phyloP scores from a whole-genome alignment of 2,329 filamentous ascomycete species.

The Ophiostoma perfectum region DNA sequence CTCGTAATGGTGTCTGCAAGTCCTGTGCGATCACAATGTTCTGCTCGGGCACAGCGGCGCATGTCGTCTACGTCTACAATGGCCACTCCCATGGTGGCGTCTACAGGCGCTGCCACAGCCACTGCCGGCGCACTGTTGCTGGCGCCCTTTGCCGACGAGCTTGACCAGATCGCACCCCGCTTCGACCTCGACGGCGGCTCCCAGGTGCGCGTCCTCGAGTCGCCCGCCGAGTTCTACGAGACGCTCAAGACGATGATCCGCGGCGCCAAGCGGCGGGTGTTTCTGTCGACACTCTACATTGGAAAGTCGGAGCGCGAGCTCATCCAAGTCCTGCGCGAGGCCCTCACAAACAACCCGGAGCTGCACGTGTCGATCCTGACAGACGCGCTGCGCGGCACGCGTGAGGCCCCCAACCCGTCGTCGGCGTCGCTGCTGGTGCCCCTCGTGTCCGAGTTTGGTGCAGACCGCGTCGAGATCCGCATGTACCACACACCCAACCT shows the following conservation, averaged over 20 bases:
- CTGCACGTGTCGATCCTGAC: constrained; percentile 85
- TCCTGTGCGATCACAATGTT: neutral
- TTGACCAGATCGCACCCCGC: constrained; percentile 84
- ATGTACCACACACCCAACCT: constrained; percentile 99
- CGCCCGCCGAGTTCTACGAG: constrained; percentile 84
- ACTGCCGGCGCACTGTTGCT: constrained; percentile 34
- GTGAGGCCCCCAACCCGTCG: constrained; percentile 79
- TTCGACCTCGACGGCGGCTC: constrained; percentile 73
- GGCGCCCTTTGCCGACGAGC: constrained; percentile 58
- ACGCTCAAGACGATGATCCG: constrained; percentile 85
- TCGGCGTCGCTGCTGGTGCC: constrained; percentile 83
- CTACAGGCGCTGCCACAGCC: neutral
- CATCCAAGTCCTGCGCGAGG: constrained; percentile 66
- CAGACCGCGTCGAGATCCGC: constrained; percentile 79
- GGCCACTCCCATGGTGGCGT: neutral
- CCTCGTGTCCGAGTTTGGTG: constrained; percentile 76
- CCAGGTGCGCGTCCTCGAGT: constrained; percentile 71
- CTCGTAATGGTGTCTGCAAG: neutral
- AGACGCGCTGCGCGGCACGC: constrained; percentile 83
- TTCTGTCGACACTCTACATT: constrained; percentile 94
- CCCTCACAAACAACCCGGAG: constrained; percentile 66
- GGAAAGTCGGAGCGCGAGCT: constrained; percentile 89
- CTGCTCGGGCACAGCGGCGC: neutral
- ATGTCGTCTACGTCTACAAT: neutral
- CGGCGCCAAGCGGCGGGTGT: constrained; percentile 71